These are phyloP conservation scores for Nakazawaea molendinolei DNA, from an alignment of 805 yeast species.

Conservation along the genomic window DNA sequence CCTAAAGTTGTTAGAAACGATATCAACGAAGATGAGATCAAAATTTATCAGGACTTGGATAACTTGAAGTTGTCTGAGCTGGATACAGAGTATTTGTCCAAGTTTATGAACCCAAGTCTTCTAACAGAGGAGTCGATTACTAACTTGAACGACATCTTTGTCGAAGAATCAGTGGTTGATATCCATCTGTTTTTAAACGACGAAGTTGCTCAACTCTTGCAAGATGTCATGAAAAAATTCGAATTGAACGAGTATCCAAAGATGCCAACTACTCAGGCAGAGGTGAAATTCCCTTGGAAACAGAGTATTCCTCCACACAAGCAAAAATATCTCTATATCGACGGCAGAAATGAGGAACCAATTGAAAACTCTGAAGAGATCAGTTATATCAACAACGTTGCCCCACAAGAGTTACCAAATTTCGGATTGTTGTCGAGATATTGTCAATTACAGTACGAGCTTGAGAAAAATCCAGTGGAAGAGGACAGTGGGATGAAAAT, in stretches of 20 bases:
- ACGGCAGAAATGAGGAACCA: constrained; percentile 42
- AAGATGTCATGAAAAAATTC: constrained; percentile 39
- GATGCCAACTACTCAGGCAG: constrained; percentile 50
- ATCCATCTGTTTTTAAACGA: constrained; percentile 56
- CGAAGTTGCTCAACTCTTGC: constrained; percentile 42
- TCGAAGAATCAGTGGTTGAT: constrained; percentile 64
- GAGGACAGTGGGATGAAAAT: constrained; percentile 21
- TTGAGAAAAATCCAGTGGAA: constrained; percentile 13
- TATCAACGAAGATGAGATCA: constrained; percentile 27
- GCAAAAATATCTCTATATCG: constrained; percentile 78
- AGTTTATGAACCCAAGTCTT: constrained; percentile 52
- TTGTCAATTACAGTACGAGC: constrained; percentile 13
- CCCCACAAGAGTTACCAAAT: constrained; percentile 47
- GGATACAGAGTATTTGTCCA: constrained; percentile 44
- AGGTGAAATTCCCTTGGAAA: constrained; percentile 74
- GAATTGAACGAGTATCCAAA: constrained; percentile 51
- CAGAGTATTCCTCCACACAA: constrained; percentile 92
- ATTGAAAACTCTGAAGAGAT: constrained; percentile 28
- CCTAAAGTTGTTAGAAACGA: constrained; percentile 48
- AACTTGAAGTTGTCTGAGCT: constrained; percentile 22
- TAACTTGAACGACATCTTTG: constrained; percentile 44
- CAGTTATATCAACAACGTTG: constrained; percentile 19
- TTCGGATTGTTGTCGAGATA: constrained; percentile 28
- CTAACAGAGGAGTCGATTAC: constrained; percentile 31
- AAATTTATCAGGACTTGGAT: constrained; percentile 22